Evolutionary conservation across 352 stramenopile genomes (phyloP).

Genomic region (Phytophthora aleatoria): DNA sequence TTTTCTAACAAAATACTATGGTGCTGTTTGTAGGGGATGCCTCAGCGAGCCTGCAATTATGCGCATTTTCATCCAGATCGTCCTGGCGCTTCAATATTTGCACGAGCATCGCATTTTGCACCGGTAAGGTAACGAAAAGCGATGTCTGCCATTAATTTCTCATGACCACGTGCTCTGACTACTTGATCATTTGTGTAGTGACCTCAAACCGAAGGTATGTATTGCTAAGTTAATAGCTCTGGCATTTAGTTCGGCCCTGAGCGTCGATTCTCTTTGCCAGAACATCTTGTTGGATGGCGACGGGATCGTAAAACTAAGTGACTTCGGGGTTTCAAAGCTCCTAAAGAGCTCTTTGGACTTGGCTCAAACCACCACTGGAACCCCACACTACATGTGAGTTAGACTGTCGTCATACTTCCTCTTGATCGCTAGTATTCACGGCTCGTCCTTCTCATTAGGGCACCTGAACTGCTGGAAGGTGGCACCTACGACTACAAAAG

Average conservation of each 20-base stretch:
- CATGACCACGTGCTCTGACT: not conserved
- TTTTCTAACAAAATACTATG: slow-evolving; percentile 1
- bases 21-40: slow-evolving; percentile 13
- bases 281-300: slow-evolving; percentile 62
- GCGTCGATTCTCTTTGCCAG: slow-evolving; percentile 13
- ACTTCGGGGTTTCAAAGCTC: slow-evolving; percentile 65
- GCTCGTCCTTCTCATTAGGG: slow-evolving; percentile 32
- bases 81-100: slow-evolving; percentile 63
- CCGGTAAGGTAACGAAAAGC: slow-evolving; percentile 32
- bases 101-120: slow-evolving; percentile 67
- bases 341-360: slow-evolving; percentile 51
- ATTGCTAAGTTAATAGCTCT: too few relatives aligned
- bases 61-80: slow-evolving; percentile 74
- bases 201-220: slow-evolving; percentile 62
- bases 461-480: slow-evolving; percentile 78
- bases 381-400: slow-evolving; percentile 73
- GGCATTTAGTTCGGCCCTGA: not conserved
- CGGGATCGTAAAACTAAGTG: slow-evolving; percentile 72
- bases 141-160: not conserved
- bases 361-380: slow-evolving; percentile 69
- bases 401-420: not conserved
- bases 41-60: slow-evolving; percentile 57
- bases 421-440: not conserved
- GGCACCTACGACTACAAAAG: slow-evolving; percentile 66
- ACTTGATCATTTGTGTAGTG: slow-evolving; percentile 24